A percentile compares a stretch with the other conserved stretches of the same genome.
Evolutionary conservation across 2,329 filamentous ascomycete species (phyloP).

Genomic region (Ophiostoma sp.): DNA sequence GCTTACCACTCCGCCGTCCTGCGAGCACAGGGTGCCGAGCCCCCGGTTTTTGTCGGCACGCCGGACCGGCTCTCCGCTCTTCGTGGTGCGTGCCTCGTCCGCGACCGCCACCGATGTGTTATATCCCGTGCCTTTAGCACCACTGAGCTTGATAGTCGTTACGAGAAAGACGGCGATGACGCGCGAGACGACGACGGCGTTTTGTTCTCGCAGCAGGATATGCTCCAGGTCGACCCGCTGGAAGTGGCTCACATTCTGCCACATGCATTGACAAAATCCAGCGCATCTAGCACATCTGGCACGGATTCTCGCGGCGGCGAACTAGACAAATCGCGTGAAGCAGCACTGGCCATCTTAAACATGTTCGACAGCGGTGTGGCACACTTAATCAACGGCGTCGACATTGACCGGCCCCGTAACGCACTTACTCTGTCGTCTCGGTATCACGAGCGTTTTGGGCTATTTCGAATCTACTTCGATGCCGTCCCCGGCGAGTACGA

Average conservation of each 20-base stretch:
- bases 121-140: not conserved
- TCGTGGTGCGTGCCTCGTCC: not conserved
- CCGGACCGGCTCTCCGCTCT: not conserved
- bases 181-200: not conserved
- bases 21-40: not conserved
- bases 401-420: slow-evolving; percentile 41
- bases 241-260: slow-evolving; percentile 29
- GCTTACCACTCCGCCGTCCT: not conserved
- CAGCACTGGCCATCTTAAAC: slow-evolving; percentile 37
- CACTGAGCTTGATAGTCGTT: not conserved
- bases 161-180: not conserved
- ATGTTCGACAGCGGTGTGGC: slow-evolving; percentile 39
- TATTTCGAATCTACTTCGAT: slow-evolving; percentile 34
- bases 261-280: slow-evolving; percentile 9
- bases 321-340: slow-evolving; percentile 30
- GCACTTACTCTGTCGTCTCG: slow-evolving; percentile 34
- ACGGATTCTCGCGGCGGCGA: too few relatives aligned
- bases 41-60: not conserved
- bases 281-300: not conserved
- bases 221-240: not conserved
- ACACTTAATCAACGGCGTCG: slow-evolving; percentile 36
- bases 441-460: slow-evolving; percentile 33
- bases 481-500: slow-evolving; percentile 28
- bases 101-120: not conserved
- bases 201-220: not conserved